These are phyloP conservation scores for Leccinum subgranulosum DNA, from an alignment of 768 basidiomycete species.

Conservation along the genomic window DNA sequence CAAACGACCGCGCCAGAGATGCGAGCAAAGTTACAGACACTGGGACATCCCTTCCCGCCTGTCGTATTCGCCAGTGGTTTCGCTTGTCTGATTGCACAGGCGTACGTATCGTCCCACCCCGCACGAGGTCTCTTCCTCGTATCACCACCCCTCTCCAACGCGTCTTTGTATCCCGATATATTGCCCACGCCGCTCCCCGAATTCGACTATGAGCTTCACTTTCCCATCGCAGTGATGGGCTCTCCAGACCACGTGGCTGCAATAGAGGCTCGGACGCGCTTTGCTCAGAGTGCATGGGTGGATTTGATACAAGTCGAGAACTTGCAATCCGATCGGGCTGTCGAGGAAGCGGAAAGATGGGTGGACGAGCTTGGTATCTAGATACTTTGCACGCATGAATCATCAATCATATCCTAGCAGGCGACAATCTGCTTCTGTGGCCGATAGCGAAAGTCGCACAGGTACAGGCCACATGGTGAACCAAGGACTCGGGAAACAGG, in stretches of 20 bases:
- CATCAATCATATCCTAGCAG: not conserved
- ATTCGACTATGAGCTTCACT: conserved; percentile 59
- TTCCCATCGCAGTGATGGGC: conserved; percentile 56
- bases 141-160: conserved; percentile 48
- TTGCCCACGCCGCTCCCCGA: conserved; percentile 42
- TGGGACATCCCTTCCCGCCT: conserved; percentile 53
- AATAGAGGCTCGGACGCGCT: conserved; percentile 38
- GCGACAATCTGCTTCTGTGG: not conserved
- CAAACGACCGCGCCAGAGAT: conserved; percentile 34
- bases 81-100: conserved; percentile 57
- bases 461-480: not conserved
- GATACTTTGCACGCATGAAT: conserved; percentile 3
- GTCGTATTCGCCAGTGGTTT: conserved; percentile 50
- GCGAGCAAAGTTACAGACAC: conserved; percentile 38
- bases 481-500: not conserved
- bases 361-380: conserved; percentile 54
- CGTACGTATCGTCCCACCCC: conserved; percentile 67
- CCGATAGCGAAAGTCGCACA: not conserved
- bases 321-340: conserved; percentile 37
- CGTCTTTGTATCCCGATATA: conserved; percentile 24
- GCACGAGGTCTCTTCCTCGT: conserved; percentile 61
- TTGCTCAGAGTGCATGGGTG: conserved; percentile 40
- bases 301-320: conserved; percentile 35
- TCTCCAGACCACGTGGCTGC: conserved; percentile 31
- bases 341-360: conserved; percentile 48